Base-by-base conservation (phyloP, 306 rosid species). In the Cicer cuneatum region DNA sequence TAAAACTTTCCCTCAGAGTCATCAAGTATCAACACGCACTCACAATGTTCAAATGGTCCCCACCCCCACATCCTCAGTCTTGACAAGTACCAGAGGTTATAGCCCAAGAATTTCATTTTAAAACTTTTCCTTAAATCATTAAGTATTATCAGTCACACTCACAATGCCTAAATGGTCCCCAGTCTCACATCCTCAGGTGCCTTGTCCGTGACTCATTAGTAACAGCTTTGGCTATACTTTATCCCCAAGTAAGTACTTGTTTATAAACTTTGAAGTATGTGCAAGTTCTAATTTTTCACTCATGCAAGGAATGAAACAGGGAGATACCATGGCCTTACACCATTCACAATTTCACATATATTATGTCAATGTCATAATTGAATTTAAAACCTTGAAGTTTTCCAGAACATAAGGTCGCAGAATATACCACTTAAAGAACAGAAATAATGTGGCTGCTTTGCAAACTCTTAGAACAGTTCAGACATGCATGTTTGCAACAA, bases 311-410 rank as follows among this genome's bases (percentile, higher is more conserved):
- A 72, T 35, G 6, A 19, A 58, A 72, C 67, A 58, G 29, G 37
- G 24, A 72, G 53, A 73, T 59, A 56, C 16, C 3, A n/a, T 75
- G 43, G 72, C 52, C 67, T 52, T 10, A 46, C 15, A 40, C 56
- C 64, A 69, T 45, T 35, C 63, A 79, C 14, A 57, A 38, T 62
- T 33, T 45, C n/a, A n/a, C 29, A 54, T 13, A 43, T 21, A 54
- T 7, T 45, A 38, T 7, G 54, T 45, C 46, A 79, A 45, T 53
- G 51, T 52, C 29, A 60, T 29, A 40, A 70, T 29, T 14, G 9
- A 52, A 52, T 52, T 14, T 52, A 78, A 10, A 71, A 19, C 24
- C 2, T 21, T 6, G 1, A 49, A 78, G 43, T 48, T 24, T 74
- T 39, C 33, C 77, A 11, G 41, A 40, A 65, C 40, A 33, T 10